A percentile compares a stretch with the other conserved stretches of the same genome.
Evolutionary conservation across 225 moss, liverwort and hornwort genomes (phyloP).

Genomic region (Marchantia polymorpha): DNA sequence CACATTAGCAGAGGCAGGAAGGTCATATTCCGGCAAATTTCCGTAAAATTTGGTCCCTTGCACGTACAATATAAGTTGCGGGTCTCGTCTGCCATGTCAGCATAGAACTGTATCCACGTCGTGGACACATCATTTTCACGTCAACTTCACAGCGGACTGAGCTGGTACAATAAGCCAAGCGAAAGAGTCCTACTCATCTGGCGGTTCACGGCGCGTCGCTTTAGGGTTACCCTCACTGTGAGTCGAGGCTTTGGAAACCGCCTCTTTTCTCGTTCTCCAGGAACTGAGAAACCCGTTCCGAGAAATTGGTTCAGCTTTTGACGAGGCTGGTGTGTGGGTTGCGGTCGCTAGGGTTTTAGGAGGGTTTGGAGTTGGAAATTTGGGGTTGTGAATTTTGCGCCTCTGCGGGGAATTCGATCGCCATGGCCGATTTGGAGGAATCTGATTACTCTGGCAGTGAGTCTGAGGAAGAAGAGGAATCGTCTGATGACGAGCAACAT

Average conservation of each 20-base stretch:
- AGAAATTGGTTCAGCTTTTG: neutral
- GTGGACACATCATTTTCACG: no score
- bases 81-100: no score
- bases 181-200: no score
- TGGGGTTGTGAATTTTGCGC: neutral
- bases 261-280: neutral
- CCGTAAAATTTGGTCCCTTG: no score
- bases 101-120: no score
- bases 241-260: neutral
- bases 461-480: slow-evolving; percentile 31
- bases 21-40: no score
- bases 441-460: slow-evolving; percentile 54
- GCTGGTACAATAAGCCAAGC: no score
- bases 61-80: no score
- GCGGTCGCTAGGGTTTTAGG: neutral
- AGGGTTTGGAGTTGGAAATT: neutral
- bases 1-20: no score
- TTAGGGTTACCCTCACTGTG: neutral
- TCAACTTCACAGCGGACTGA: no score
- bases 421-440: slow-evolving; percentile 52
- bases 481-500: slow-evolving; percentile 50
- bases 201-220: neutral
- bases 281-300: neutral
- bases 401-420: neutral
- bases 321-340: neutral